A percentile compares a stretch with the other conserved stretches of the same genome.
Conservation (phyloP, 345 rosid genomes). For the Camelina hispida region DNA sequence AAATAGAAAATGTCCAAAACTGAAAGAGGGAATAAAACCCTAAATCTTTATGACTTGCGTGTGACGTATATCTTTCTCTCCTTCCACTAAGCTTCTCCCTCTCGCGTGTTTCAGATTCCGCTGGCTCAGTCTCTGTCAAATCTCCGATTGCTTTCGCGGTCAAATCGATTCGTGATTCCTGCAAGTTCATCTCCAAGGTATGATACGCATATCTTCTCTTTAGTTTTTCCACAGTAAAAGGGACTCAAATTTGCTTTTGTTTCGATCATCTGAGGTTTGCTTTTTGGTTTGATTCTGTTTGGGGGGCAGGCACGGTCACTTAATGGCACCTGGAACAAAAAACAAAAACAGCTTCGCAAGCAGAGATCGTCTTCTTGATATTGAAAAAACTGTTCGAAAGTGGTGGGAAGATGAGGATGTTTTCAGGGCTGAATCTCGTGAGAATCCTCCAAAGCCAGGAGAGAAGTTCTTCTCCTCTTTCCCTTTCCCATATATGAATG, state of each 20-base stretch:
- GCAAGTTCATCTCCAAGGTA: constrained; percentile 23
- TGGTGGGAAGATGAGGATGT: constrained; percentile 79
- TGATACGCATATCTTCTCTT: neutral
- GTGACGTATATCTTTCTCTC: neutral
- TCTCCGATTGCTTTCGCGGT: constrained; percentile 27
- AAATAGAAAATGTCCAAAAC: neutral
- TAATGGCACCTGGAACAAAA: constrained; percentile 73
- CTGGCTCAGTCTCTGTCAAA: constrained; percentile 38
- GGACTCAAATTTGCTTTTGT: neutral
- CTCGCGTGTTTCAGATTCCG: neutral
- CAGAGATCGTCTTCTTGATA: constrained; percentile 77
- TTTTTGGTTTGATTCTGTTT: neutral
- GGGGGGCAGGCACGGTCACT: constrained; percentile 49
- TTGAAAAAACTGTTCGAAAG: constrained; percentile 51
- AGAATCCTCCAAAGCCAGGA: constrained; percentile 54
- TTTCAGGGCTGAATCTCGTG: constrained; percentile 65
- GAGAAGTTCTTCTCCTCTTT: constrained; percentile 83
- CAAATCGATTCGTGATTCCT: neutral
- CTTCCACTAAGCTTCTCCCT: neutral
- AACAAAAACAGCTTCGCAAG: constrained; percentile 54
- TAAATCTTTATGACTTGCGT: too few relatives aligned
- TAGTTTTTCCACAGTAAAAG: too few relatives aligned
- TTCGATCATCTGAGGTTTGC: neutral
- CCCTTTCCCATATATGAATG: constrained; percentile 87
- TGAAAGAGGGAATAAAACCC: neutral